These are phyloP conservation scores for Suillus fuscotomentosus DNA, from an alignment of 768 basidiomycete species.

Conservation along the genomic window DNA sequence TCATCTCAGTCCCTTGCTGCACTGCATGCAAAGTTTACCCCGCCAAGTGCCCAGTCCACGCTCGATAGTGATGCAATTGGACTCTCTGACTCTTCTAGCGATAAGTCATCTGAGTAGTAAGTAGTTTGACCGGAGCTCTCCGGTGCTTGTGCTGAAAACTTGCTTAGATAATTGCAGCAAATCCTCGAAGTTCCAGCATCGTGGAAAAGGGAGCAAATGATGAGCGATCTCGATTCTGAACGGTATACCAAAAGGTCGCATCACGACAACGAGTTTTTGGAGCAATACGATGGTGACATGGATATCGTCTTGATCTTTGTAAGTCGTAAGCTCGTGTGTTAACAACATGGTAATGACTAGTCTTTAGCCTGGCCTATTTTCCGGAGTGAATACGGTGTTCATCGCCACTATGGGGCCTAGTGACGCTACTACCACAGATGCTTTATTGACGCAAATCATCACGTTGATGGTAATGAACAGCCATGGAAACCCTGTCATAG, in stretches of 20 bases:
- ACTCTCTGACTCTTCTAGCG: background rate
- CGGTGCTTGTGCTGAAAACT: background rate
- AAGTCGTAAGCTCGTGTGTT: background rate
- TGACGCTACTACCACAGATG: constrained; percentile 5
- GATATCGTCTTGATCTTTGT: constrained; percentile 7
- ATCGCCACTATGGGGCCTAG: constrained; percentile 5
- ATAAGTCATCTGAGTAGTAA: background rate
- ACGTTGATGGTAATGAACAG: constrained; percentile 8
- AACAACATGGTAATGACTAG: background rate
- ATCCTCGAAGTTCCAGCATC: constrained; percentile 2
- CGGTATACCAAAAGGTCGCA: constrained; percentile 4
- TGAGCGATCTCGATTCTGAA: constrained; percentile 1
- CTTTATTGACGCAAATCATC: background rate
- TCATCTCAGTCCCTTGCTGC: background rate
- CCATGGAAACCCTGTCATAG: background rate
- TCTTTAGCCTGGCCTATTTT: constrained; percentile 15
- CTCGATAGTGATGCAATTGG: background rate
- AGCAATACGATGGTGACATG: constrained; percentile 3
- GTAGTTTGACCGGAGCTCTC: background rate
- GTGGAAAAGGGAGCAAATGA: constrained; percentile 1
- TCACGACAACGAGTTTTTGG: background rate
- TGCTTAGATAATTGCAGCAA: background rate
- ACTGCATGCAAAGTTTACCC: background rate
- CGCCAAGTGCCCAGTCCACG: background rate
- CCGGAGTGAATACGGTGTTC: constrained; percentile 14